Percentiles rank a stretch among this genome's conserved stretches.
Evolutionary conservation across 352 stramenopile genomes (phyloP).

Genomic region (Phytophthora pinifolia): DNA sequence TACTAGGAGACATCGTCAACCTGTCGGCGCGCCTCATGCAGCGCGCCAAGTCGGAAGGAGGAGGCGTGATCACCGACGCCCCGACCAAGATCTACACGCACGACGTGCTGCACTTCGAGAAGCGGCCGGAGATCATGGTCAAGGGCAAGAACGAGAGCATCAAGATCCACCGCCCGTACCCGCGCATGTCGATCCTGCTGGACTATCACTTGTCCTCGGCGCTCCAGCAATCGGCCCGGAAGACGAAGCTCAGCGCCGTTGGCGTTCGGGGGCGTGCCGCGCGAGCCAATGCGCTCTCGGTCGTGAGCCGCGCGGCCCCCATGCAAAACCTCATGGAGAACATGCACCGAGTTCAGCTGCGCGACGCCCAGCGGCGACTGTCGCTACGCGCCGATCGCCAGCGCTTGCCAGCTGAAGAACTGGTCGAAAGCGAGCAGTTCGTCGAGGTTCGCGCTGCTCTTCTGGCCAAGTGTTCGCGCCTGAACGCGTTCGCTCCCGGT

Average conservation of each 20-base stretch:
- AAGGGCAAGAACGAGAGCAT: conserved; percentile 93
- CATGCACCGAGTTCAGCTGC: conserved; percentile 86
- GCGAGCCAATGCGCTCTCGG: conserved; percentile 27
- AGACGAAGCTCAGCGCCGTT: conserved; percentile 8
- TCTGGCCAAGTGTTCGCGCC: conserved; percentile 60
- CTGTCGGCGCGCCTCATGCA: conserved; percentile 93
- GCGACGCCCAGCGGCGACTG: conserved; percentile 69
- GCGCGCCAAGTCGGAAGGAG: conserved; percentile 80
- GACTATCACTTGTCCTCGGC: conserved; percentile 67
- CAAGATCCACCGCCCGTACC: conserved; percentile 86
- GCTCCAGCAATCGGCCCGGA: conserved; percentile 11
- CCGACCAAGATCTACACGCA: conserved; percentile 82
- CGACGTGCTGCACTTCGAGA: conserved; percentile 90
- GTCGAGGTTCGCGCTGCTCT: conserved; percentile 47
- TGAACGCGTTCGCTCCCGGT: conserved; percentile 65
- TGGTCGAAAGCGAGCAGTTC: conserved; percentile 73
- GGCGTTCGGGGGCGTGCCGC: conserved; percentile 25
- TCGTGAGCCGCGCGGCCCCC: conserved; percentile 38
- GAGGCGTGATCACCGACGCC: conserved; percentile 88
- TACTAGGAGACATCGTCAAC: conserved; percentile 95
- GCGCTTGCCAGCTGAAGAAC: conserved; percentile 36
- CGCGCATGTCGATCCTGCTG: conserved; percentile 82
- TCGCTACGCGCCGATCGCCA: conserved; percentile 56
- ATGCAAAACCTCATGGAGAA: conserved; percentile 84
- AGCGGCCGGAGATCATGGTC: conserved; percentile 85